A percentile compares a stretch with the other conserved stretches of the same genome.
Conservation (phyloP, 768 basidiomycete species). For the Dentipellis fragilis region DNA sequence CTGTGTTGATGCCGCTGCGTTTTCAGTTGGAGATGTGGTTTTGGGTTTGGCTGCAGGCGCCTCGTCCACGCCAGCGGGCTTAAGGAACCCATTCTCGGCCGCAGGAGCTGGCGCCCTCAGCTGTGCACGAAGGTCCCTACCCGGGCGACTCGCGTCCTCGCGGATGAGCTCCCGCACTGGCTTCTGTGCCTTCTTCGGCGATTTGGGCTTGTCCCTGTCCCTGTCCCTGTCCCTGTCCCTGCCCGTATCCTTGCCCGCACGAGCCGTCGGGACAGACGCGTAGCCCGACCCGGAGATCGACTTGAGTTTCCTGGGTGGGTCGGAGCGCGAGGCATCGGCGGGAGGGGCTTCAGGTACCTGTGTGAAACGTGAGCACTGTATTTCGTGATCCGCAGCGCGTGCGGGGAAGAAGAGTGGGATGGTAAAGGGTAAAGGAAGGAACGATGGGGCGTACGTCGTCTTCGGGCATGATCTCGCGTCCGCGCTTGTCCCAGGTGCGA, state of each 20-base stretch:
- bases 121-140: background rate
- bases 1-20: background rate
- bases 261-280: background rate
- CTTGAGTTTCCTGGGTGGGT: background rate
- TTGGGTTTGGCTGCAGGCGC: background rate
- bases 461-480: constrained; percentile 10
- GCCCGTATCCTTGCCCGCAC: background rate
- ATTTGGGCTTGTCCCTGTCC: background rate
- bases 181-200: background rate
- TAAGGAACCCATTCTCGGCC: background rate
- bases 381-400: background rate
- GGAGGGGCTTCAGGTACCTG: background rate
- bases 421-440: background rate
- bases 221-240: no score
- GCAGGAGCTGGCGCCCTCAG: background rate
- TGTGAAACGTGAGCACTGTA: background rate
- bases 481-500: constrained; percentile 14
- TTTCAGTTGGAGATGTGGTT: background rate
- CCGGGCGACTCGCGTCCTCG: background rate
- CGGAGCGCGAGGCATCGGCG: background rate
- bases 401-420: background rate
- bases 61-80: background rate
- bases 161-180: background rate
- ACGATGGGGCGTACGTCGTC: constrained; percentile 1
- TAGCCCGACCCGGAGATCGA: background rate